A percentile compares a stretch with the other conserved stretches of the same genome.
Conservation (phyloP, 2,329 filamentous ascomycete genomes). For the Tolypocladium sp. region DNA sequence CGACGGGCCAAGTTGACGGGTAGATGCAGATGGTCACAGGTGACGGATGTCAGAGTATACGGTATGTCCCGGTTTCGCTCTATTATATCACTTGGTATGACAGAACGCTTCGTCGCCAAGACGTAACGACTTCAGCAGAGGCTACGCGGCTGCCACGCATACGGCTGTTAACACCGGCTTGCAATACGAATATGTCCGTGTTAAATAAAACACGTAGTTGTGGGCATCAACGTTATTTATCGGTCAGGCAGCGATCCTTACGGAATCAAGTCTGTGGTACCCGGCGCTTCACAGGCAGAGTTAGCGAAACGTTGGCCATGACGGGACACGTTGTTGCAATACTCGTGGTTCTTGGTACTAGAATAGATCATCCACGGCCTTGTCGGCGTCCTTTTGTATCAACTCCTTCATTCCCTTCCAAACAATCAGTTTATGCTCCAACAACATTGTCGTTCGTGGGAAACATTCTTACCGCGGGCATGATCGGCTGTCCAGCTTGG, state of each 20-base stretch:
- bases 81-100: not conserved
- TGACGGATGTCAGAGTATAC: not conserved
- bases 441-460: not conserved
- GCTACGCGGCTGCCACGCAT: not conserved
- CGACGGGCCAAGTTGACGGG: not conserved
- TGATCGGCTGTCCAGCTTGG: slow-evolving; percentile 67
- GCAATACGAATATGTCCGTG: not conserved
- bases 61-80: not conserved
- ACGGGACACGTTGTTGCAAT: not conserved
- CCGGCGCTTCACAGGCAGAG: not conserved
- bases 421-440: slow-evolving; percentile 12
- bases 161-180: not conserved
- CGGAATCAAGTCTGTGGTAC: too few relatives aligned
- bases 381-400: slow-evolving; percentile 89
- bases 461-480: slow-evolving; percentile 65
- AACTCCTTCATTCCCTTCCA: slow-evolving; percentile 83
- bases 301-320: not conserved
- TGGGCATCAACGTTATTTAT: not conserved
- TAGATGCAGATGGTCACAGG: not conserved
- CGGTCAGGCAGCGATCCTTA: not conserved
- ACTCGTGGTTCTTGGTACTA: slow-evolving; percentile 23
- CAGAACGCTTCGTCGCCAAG: not conserved
- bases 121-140: not conserved
- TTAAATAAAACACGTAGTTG: not conserved
- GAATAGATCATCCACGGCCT: slow-evolving; percentile 79